Base-by-base conservation (phyloP, 1,284 basidiomycete species). In the Malassezia nana region DNA sequence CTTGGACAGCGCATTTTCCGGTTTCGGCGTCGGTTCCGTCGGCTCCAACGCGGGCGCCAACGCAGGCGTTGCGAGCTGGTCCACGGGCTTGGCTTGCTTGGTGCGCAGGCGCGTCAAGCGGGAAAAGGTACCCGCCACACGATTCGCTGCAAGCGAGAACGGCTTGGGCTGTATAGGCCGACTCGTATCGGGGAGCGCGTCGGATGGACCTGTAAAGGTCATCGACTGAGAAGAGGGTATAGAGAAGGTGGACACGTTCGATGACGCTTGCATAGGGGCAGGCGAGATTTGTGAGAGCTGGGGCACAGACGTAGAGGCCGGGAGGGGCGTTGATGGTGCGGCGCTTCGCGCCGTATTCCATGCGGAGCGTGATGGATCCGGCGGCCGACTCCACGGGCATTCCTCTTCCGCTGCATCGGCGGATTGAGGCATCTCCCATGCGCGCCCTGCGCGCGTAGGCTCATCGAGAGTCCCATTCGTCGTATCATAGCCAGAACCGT, bases 81-180 rank as follows among this genome's bases (percentile, higher is more conserved):
- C 35, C 35, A 20, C 16, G 38, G 24, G n/a, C 7, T 40, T 28
- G n/a, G 25, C 18, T 12, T 26, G 40, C 7, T 43, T 32, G 24
- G 8, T 26, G 16, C 46, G 53, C 31, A 55, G 47, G n/a, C 49
- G 48, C 8, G 54, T 44, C 10, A 56, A 43, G 4, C 54, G 54
- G 20, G 54, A 56, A 30, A 51, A 46, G 1, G 54, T 49, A 4
- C 54, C 54, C 1, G 54, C 54, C 4, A 56, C 44, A 6, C 54
- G 48, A 28, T 46, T 56, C 2, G 54, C 54, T 5, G 54, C 54
- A 4, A 32, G 16, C 13, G 46, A 35, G 5, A 56, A 29, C 25
- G 52, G 30, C 41, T 54, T 54, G 29, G 26, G 8, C 30, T 38
- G 35, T 20, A 15, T 4, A n/a, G 35, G 35, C 3, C 35, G 35